Evolutionary conservation across 768 basidiomycete species (phyloP).

Genomic region (Tubosaeta brunneosetosa): DNA sequence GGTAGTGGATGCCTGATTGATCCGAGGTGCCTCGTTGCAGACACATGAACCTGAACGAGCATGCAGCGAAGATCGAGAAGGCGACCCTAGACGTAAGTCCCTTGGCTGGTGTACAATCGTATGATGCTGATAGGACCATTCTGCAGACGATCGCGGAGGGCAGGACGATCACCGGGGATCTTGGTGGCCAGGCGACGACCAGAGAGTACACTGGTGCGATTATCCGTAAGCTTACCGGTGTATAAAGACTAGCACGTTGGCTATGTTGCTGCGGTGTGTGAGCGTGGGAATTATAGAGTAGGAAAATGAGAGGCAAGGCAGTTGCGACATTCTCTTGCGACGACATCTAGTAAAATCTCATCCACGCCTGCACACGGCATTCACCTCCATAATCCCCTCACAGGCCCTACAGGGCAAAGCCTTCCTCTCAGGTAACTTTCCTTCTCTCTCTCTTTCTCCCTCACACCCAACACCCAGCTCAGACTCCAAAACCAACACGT

Average conservation of each 20-base stretch:
- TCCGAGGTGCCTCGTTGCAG: conserved; percentile 38
- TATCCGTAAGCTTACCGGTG: conserved; percentile 57
- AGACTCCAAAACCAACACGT: conserved; percentile 47
- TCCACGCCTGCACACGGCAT: conserved; percentile 53
- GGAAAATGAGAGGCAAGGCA: conserved; percentile 13
- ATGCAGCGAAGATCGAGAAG: conserved; percentile 87
- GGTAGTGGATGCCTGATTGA: conserved; percentile 12
- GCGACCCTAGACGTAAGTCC: conserved; percentile 80
- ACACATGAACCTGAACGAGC: conserved; percentile 86
- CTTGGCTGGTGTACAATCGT: background rate
- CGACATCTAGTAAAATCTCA: conserved; percentile 42
- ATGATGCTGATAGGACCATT: conserved; percentile 5
- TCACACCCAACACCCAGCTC: conserved; percentile 18
- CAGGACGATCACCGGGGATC: conserved; percentile 89
- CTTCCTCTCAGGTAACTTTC: conserved; percentile 47
- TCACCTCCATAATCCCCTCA: conserved; percentile 58
- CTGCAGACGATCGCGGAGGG: conserved; percentile 94
- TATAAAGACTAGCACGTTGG: conserved; percentile 19
- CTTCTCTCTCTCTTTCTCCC: conserved; percentile 3
- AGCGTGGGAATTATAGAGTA: conserved; percentile 25
- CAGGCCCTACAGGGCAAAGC: conserved; percentile 89
- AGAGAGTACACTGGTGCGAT: conserved; percentile 87
- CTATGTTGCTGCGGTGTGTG: conserved; percentile 7
- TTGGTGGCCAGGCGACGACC: conserved; percentile 90
- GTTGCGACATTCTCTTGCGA: conserved; percentile 27